A percentile compares a stretch with the other conserved stretches of the same genome.
Evolutionary conservation across 169 alveolate genomes (phyloP).

Genomic region (Plasmodium vinckei): DNA sequence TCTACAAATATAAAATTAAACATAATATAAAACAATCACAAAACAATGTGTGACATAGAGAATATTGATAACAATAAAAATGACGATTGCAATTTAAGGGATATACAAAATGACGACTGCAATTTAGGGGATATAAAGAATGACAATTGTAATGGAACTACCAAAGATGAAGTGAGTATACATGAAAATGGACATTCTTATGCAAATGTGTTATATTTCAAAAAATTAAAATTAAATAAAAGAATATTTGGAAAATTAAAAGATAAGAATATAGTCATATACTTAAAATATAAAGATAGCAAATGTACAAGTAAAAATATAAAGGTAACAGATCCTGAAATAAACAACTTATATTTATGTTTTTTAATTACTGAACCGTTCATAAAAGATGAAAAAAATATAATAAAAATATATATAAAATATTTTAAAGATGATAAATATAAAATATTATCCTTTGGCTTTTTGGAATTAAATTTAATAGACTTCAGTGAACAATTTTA

Average conservation of each 20-base stretch:
- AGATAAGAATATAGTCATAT: constrained; percentile 58
- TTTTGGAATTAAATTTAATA: constrained; percentile 35
- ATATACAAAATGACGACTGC: too few species aligned
- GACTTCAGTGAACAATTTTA: constrained; percentile 64
- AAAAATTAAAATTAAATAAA: constrained; percentile 64
- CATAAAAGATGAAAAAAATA: constrained; percentile 45
- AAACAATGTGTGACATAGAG: too few species aligned
- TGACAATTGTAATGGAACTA: too few species aligned
- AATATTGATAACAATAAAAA: too few species aligned
- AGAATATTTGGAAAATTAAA: constrained; percentile 53
- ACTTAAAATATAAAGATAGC: constrained; percentile 62
- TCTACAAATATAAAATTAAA: too few species aligned
- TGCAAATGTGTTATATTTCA: constrained; percentile 50
- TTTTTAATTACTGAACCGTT: constrained; percentile 64
- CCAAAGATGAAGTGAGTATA: too few species aligned
- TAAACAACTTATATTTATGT: constrained; percentile 45
- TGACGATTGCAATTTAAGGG: too few species aligned
- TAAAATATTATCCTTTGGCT: constrained; percentile 71
- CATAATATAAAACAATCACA: too few species aligned
- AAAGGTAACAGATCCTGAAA: constrained; percentile 32
- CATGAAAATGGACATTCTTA: constrained; percentile 11
- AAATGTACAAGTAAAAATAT: constrained; percentile 66
- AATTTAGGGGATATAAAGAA: too few species aligned
- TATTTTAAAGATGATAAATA: constrained; percentile 66
- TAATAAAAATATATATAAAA: constrained; percentile 61